Percentiles rank a stretch among this genome's conserved stretches.
These are phyloP conservation scores for Zangia roseola DNA, from an alignment of 768 basidiomycete species.

Conservation along the genomic window DNA sequence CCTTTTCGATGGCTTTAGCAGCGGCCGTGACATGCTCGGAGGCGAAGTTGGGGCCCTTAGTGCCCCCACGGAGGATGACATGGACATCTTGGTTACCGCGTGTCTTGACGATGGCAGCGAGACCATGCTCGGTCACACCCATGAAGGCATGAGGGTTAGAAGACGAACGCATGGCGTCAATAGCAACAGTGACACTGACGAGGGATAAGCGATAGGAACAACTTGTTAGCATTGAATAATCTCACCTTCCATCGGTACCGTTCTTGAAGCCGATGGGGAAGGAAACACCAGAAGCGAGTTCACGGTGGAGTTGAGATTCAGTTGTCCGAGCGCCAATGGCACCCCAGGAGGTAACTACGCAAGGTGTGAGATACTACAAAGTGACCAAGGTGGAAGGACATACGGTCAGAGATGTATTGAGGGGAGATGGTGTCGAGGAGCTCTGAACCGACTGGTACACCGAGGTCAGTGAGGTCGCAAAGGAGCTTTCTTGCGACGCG, in stretches of 20 bases:
- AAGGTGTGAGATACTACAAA: too few relatives aligned
- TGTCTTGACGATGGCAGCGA: conserved; percentile 95
- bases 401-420: conserved; percentile 79
- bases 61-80: conserved; percentile 93
- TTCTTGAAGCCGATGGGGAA: conserved; percentile 99
- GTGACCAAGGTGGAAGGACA: too few relatives aligned
- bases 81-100: conserved; percentile 85
- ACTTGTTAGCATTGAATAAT: neutral
- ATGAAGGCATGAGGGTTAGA: conserved; percentile 96
- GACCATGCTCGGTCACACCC: conserved; percentile 83
- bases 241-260: conserved; percentile 88
- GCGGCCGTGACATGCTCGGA: conserved; percentile 70
- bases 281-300: conserved; percentile 92
- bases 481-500: conserved; percentile 85
- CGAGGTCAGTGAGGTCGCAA: conserved; percentile 84
- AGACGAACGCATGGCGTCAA: conserved; percentile 94
- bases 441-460: conserved; percentile 93
- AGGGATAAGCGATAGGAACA: conserved; percentile 3
- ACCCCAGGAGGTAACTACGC: conserved; percentile 83
- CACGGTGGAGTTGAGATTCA: conserved; percentile 95
- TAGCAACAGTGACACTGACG: conserved; percentile 74
- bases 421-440: conserved; percentile 85
- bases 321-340: conserved; percentile 98
- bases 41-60: conserved; percentile 86
- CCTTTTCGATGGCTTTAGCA: conserved; percentile 62